A percentile compares a stretch with the other conserved stretches of the same genome.
Evolutionary conservation across 495 filamentous ascomycete genomes (phyloP).

Genomic region (Collariella sp.): DNA sequence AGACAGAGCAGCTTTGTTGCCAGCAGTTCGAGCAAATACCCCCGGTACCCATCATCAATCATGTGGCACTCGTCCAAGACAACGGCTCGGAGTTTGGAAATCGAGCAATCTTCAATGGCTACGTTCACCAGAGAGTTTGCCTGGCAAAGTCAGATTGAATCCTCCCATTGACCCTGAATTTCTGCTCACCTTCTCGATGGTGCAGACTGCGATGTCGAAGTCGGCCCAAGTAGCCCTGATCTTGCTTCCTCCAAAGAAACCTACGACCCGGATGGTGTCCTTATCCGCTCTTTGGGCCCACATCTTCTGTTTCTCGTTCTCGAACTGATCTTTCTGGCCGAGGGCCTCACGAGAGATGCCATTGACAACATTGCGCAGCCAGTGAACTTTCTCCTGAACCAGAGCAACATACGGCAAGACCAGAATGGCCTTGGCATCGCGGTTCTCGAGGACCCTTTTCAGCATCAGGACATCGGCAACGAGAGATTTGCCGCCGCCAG

Average conservation of each 20-base stretch:
- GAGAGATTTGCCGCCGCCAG: conserved; percentile 73
- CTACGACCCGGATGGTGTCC: conserved; percentile 52
- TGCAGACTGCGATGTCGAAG: conserved; percentile 73
- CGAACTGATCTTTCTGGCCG: conserved; percentile 11
- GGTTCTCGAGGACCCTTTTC: conserved; percentile 58
- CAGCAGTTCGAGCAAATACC: conserved; percentile 74
- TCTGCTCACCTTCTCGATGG: conserved; percentile 64
- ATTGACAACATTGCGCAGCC: conserved; percentile 61
- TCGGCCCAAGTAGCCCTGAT: conserved; percentile 59
- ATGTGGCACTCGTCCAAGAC: conserved; percentile 79
- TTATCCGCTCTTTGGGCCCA: conserved; percentile 40
- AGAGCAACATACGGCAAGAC: conserved; percentile 78
- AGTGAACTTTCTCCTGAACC: conserved; percentile 75
- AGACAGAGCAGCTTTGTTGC: conserved; percentile 67
- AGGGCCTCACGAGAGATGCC: conserved; percentile 45
- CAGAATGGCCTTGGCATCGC: conserved; percentile 60
- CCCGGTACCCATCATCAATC: conserved; percentile 71
- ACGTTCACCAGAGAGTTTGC: conserved; percentile 72
- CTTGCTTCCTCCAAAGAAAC: conserved; percentile 68
- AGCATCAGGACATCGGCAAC: conserved; percentile 70
- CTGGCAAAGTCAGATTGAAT: conserved; percentile 28
- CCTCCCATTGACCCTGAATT: neutral
- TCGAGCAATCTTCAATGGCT: conserved; percentile 62
- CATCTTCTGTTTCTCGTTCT: conserved; percentile 19
- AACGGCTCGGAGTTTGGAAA: conserved; percentile 56